A percentile compares a stretch with the other conserved stretches of the same genome.
Conservation (phyloP, 768 basidiomycete species). For the Mycena filopes region DNA sequence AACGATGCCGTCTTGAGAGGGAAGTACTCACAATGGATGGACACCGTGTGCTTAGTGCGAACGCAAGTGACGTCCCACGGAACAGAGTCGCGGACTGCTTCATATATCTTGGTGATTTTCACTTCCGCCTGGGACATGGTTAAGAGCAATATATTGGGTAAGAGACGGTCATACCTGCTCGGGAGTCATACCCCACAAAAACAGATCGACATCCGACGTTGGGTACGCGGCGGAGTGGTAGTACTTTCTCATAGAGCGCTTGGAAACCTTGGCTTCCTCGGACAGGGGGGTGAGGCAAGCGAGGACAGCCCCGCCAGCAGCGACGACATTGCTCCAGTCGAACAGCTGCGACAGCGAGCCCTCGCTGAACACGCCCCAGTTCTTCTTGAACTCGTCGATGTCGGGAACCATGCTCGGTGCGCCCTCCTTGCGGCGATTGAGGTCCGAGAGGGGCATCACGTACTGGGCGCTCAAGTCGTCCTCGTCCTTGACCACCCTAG, state of each 20-base stretch:
- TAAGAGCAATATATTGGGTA: neutral
- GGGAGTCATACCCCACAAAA: slow-evolving; percentile 67
- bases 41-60: slow-evolving; percentile 72
- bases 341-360: slow-evolving; percentile 66
- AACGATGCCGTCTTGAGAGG: neutral
- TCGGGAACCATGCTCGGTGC: slow-evolving; percentile 57
- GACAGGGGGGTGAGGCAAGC: slow-evolving; percentile 66
- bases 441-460: slow-evolving; percentile 62
- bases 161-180: slow-evolving; percentile 52
- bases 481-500: slow-evolving; percentile 57
- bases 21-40: slow-evolving; percentile 63
- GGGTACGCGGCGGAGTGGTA: slow-evolving; percentile 67
- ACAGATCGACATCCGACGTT: slow-evolving; percentile 71
- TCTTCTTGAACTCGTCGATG: slow-evolving; percentile 70
- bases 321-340: slow-evolving; percentile 74
- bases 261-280: slow-evolving; percentile 59
- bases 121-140: slow-evolving; percentile 56
- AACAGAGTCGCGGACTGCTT: slow-evolving; percentile 71
- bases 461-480: slow-evolving; percentile 58
- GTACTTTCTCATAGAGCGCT: slow-evolving; percentile 66
- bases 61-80: slow-evolving; percentile 78
- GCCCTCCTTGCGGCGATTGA: slow-evolving; percentile 60
- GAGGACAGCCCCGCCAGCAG: slow-evolving; percentile 69
- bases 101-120: slow-evolving; percentile 68
- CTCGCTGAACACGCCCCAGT: slow-evolving; percentile 73